Evolutionary conservation across 306 rosid genomes (phyloP).

Genomic region (Lotus japonicus): DNA sequence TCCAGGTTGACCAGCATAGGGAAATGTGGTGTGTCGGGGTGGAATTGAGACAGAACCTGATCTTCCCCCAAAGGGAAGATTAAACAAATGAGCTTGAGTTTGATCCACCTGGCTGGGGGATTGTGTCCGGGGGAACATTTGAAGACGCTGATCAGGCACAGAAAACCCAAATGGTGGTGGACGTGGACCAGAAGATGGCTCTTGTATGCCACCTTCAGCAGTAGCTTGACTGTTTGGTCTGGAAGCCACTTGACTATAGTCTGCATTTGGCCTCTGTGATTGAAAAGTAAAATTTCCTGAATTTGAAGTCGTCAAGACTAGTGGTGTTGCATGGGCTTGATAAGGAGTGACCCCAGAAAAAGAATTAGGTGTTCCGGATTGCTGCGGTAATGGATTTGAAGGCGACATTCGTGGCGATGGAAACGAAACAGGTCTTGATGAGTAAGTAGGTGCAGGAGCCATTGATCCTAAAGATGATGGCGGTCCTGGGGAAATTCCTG

Average conservation of each 20-base stretch:
- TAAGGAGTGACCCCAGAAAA: constrained; percentile 32
- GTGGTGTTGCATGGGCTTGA: constrained; percentile 35
- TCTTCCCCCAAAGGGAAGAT: constrained; percentile 41
- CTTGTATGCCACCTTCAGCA: constrained; percentile 30
- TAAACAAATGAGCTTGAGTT: constrained; percentile 31
- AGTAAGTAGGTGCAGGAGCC: constrained; percentile 18
- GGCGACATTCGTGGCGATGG: constrained; percentile 39
- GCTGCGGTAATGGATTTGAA: constrained; percentile 34
- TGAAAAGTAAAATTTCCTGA: constrained; percentile 69
- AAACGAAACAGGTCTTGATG: constrained; percentile 36
- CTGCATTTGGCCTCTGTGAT: constrained; percentile 41
- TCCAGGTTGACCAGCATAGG: constrained; percentile 36
- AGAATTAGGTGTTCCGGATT: constrained; percentile 47
- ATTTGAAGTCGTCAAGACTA: constrained; percentile 30
- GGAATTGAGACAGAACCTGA: constrained; percentile 35
- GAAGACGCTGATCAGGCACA: constrained; percentile 40
- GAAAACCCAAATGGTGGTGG: constrained; percentile 38
- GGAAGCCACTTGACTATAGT: constrained; percentile 35
- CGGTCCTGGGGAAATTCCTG: constrained; percentile 33
- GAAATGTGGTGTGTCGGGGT: constrained; percentile 43
- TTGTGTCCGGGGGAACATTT: constrained; percentile 48
- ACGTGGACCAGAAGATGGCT: constrained; percentile 38
- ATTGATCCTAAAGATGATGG: constrained; percentile 34
- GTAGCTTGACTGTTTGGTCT: constrained; percentile 38
- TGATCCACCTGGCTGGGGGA: constrained; percentile 39